A percentile compares a stretch with the other conserved stretches of the same genome.
Evolutionary conservation across 306 rosid genomes (phyloP).

Genomic region (Leucaena leucocephala): DNA sequence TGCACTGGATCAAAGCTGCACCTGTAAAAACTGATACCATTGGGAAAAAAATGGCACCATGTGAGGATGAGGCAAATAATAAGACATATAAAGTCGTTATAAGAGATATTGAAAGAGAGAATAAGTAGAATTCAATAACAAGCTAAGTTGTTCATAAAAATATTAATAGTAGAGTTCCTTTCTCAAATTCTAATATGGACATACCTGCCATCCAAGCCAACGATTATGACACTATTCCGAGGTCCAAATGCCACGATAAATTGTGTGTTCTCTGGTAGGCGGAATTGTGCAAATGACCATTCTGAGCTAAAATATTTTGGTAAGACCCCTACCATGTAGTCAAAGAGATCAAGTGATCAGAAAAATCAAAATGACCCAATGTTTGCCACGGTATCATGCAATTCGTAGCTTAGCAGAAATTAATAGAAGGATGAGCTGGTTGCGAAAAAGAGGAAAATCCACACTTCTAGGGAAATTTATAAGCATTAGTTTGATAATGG

Average conservation of each 20-base stretch:
- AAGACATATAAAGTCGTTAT: background rate
- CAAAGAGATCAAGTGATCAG: slow-evolving; percentile 18
- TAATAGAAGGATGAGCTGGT: slow-evolving; percentile 31
- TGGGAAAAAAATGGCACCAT: slow-evolving; percentile 2
- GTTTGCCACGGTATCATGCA: slow-evolving; percentile 5
- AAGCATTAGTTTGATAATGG: slow-evolving; percentile 15
- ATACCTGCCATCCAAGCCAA: slow-evolving; percentile 95
- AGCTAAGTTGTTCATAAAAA: background rate
- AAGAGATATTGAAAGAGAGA: slow-evolving; percentile 26
- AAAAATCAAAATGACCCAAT: slow-evolving; percentile 18
- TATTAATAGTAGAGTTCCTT: too few relatives aligned
- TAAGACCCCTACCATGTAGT: slow-evolving; percentile 62
- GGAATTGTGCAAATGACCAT: slow-evolving; percentile 97
- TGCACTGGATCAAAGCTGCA: slow-evolving; percentile 70
- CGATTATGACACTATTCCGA: slow-evolving; percentile 64
- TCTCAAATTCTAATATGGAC: background rate
- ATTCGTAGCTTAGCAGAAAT: slow-evolving; percentile 9
- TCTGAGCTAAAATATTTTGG: slow-evolving; percentile 99
- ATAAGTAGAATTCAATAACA: background rate
- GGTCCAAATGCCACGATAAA: slow-evolving; percentile 90
- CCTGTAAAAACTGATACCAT: slow-evolving; percentile 64
- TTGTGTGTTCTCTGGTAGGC: slow-evolving; percentile 67
- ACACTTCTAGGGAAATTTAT: background rate
- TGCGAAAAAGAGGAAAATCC: slow-evolving; percentile 1
- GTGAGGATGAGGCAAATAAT: slow-evolving; percentile 15